These are phyloP conservation scores for Papiliotrema laurentii DNA, from an alignment of 1,284 basidiomycete species.

Conservation along the genomic window DNA sequence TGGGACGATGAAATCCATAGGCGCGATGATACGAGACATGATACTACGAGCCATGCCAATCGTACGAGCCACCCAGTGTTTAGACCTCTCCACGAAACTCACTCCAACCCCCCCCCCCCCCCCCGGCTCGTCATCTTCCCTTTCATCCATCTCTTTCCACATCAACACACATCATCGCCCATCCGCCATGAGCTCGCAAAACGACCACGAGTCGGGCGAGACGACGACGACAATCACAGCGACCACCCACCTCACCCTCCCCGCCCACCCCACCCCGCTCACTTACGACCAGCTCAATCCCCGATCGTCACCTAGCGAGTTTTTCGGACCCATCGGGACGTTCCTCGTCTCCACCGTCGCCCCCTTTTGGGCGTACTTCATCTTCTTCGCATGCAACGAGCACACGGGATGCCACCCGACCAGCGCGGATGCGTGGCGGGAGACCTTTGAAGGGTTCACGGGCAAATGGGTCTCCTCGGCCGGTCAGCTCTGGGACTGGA, in stretches of 20 bases:
- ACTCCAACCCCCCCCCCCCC: not conserved
- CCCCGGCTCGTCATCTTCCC: not conserved
- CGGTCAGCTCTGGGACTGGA: slow-evolving; percentile 67
- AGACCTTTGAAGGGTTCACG: slow-evolving; percentile 10
- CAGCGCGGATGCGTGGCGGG: slow-evolving; percentile 11
- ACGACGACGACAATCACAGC: slow-evolving; percentile 43
- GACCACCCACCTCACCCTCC: slow-evolving; percentile 39
- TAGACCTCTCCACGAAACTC: not conserved
- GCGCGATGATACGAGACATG: no score
- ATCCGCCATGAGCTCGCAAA: not conserved
- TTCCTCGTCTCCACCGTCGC: slow-evolving; percentile 66
- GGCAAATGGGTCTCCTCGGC: slow-evolving; percentile 31
- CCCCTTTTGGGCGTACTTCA: slow-evolving; percentile 68
- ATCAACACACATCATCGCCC: not conserved
- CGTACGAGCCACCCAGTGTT: not conserved
- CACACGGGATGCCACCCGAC: slow-evolving; percentile 61
- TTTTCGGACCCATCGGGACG: slow-evolving; percentile 79
- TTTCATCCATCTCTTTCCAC: not conserved
- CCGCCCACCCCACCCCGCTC: slow-evolving; percentile 34
- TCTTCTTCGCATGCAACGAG: slow-evolving; percentile 84
- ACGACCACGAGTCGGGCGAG: slow-evolving; percentile 3
- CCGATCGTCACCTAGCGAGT: slow-evolving; percentile 64
- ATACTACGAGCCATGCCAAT: not conserved
- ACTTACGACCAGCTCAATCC: slow-evolving; percentile 49
- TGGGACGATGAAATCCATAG: no score